Conservation (phyloP, 2,329 filamentous ascomycete species). For the Dothistroma septosporum region DNA sequence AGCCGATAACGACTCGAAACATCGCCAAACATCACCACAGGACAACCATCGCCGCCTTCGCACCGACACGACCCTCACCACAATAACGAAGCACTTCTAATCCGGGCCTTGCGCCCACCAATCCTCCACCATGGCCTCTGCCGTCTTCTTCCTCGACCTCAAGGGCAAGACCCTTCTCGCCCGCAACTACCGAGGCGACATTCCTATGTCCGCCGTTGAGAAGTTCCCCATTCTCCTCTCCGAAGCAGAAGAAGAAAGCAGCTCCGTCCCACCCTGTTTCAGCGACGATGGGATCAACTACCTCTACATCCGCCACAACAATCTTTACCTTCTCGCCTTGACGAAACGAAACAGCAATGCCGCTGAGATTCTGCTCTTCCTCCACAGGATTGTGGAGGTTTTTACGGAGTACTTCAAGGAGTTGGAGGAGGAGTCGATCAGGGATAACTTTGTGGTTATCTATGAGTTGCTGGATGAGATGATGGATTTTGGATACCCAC, state of each 20-base stretch:
- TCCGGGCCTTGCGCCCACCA: slow-evolving; percentile 27
- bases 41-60: not conserved
- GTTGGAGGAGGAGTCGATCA: slow-evolving; percentile 95
- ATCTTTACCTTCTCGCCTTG: slow-evolving; percentile 93
- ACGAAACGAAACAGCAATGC: slow-evolving; percentile 99
- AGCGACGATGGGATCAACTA: slow-evolving; percentile 99
- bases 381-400: slow-evolving; percentile 97
- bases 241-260: slow-evolving; percentile 98
- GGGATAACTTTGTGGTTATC: slow-evolving; percentile 99
- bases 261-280: slow-evolving; percentile 94
- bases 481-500: slow-evolving; percentile 99
- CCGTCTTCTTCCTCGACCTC: slow-evolving; percentile 95
- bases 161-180: slow-evolving; percentile 99
- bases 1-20: not conserved
- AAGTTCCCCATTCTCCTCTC: slow-evolving; percentile 94
- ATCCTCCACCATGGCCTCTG: slow-evolving; percentile 74
- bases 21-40: not conserved
- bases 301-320: slow-evolving; percentile 98
- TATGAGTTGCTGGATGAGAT: slow-evolving; percentile 98
- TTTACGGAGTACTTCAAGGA: slow-evolving; percentile 99
- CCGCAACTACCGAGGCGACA: slow-evolving; percentile 96
- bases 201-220: slow-evolving; percentile 98
- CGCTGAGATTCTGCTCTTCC: slow-evolving; percentile 94
- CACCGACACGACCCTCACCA: not conserved
- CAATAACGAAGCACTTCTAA: slow-evolving; percentile 5